Conservation (phyloP, 176 grass and related monocot genomes). For the Luzula sylvatica region DNA sequence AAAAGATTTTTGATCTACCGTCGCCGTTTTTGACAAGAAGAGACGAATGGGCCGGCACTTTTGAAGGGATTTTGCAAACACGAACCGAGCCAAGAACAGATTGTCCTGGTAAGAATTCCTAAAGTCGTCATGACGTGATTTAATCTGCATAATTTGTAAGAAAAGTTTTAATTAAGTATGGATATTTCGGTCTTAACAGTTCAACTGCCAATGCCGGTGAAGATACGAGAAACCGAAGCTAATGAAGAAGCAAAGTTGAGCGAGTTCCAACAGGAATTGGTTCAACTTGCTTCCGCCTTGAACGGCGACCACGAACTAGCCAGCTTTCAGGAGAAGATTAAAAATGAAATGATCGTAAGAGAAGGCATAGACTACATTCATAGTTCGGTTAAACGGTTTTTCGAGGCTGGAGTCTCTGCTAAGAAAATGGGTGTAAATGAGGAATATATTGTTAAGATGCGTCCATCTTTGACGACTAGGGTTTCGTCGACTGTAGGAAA, state of each 20-base stretch:
- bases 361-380: slow-evolving; percentile 84
- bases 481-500: not conserved
- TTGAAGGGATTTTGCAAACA: slow-evolving; percentile 53
- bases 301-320: slow-evolving; percentile 71
- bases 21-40: slow-evolving; percentile 59
- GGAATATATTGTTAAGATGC: slow-evolving; percentile 93
- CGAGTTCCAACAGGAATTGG: slow-evolving; percentile 87
- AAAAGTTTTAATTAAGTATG: too few species aligned
- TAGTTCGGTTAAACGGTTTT: slow-evolving; percentile 47
- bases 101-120: slow-evolving; percentile 51
- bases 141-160: too few species aligned
- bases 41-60: slow-evolving; percentile 87
- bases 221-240: slow-evolving; percentile 53
- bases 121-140: not conserved
- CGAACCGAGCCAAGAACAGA: slow-evolving; percentile 62
- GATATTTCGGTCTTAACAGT: slow-evolving; percentile 25
- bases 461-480: slow-evolving; percentile 78
- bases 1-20: slow-evolving; percentile 67
- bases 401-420: slow-evolving; percentile 58
- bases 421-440: slow-evolving; percentile 64
- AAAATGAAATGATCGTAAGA: slow-evolving; percentile 57
- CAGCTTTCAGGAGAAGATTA: slow-evolving; percentile 51
- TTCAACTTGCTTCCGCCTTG: slow-evolving; percentile 77
- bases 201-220: slow-evolving; percentile 61
- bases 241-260: slow-evolving; percentile 83